Conservation (phyloP, 148 eudicot genomes). For the Nyssa sinensis region DNA sequence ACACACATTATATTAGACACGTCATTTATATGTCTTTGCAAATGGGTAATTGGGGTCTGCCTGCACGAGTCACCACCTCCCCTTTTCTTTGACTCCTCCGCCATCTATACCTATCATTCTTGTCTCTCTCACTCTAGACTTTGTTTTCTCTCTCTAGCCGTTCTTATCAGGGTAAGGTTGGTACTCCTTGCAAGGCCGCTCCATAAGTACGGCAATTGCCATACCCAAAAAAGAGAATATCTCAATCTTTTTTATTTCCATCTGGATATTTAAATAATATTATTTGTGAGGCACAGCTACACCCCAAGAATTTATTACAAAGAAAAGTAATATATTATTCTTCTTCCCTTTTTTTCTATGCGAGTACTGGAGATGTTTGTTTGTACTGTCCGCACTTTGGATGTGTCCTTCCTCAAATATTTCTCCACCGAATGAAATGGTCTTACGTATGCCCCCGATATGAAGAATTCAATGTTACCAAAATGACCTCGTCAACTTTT, state of each 20-base stretch:
- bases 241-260: not conserved
- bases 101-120: too few species aligned
- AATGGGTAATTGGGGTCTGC: too few species aligned
- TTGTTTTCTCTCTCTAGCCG: not conserved
- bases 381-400: slow-evolving; percentile 48
- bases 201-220: not conserved
- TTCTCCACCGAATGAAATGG: slow-evolving; percentile 52
- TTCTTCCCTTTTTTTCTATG: too few species aligned
- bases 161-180: not conserved
- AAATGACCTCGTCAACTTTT: slow-evolving; percentile 20
- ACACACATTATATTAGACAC: too few species aligned
- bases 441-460: slow-evolving; percentile 22
- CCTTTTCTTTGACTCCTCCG: too few species aligned
- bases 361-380: not conserved
- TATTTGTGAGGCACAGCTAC: not conserved
- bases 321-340: too few species aligned
- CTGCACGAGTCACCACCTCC: too few species aligned
- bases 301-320: too few species aligned
- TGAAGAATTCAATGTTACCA: slow-evolving; percentile 14
- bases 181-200: not conserved
- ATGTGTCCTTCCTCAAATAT: slow-evolving; percentile 62
- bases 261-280: too few species aligned
- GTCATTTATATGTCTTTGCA: too few species aligned
- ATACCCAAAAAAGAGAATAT: not conserved
- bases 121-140: too few species aligned